Percentiles rank a stretch among this genome's conserved stretches.
Evolutionary conservation across 2,329 filamentous ascomycete species (phyloP).

Genomic region (Zalaria obscura): DNA sequence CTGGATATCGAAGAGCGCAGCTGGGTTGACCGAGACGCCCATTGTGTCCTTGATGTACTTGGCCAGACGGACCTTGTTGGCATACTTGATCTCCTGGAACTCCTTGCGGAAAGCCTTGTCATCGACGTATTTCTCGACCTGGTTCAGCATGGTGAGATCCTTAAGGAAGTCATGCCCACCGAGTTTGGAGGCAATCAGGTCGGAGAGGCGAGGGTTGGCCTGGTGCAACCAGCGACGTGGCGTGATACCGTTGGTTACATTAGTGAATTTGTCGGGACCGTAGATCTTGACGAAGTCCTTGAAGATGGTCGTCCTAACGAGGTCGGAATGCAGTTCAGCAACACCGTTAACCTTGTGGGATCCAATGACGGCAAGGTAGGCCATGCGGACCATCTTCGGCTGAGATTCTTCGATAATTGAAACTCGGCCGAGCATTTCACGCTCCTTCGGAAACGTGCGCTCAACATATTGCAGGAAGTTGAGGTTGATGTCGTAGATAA

Average conservation of each 20-base stretch:
- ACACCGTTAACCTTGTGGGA: slow-evolving; percentile 99
- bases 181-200: slow-evolving; percentile 80
- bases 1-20: slow-evolving; percentile 86
- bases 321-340: slow-evolving; percentile 89
- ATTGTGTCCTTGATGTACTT: slow-evolving; percentile 78
- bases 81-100: slow-evolving; percentile 92
- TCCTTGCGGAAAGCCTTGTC: slow-evolving; percentile 86
- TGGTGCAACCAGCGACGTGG: slow-evolving; percentile 94
- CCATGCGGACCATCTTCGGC: slow-evolving; percentile 98
- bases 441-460: slow-evolving; percentile 76
- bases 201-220: slow-evolving; percentile 83
- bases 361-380: slow-evolving; percentile 83
- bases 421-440: slow-evolving; percentile 72
- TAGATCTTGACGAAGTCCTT: slow-evolving; percentile 96
- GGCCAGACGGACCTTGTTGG: slow-evolving; percentile 86
- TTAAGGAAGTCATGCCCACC: slow-evolving; percentile 77
- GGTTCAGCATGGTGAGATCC: slow-evolving; percentile 73
- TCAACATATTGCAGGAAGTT: slow-evolving; percentile 86
- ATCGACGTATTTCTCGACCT: slow-evolving; percentile 69
- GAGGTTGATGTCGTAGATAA: slow-evolving; percentile 97
- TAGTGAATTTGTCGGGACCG: slow-evolving; percentile 93
- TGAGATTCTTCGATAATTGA: slow-evolving; percentile 96
- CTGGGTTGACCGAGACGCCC: slow-evolving; percentile 70
- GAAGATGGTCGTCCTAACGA: slow-evolving; percentile 99
- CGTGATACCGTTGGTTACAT: slow-evolving; percentile 96